Evolutionary conservation across 768 basidiomycete genomes (phyloP), one percentile per base, ranked within the genome.

Genomic region (Mycena rosella): DNA sequence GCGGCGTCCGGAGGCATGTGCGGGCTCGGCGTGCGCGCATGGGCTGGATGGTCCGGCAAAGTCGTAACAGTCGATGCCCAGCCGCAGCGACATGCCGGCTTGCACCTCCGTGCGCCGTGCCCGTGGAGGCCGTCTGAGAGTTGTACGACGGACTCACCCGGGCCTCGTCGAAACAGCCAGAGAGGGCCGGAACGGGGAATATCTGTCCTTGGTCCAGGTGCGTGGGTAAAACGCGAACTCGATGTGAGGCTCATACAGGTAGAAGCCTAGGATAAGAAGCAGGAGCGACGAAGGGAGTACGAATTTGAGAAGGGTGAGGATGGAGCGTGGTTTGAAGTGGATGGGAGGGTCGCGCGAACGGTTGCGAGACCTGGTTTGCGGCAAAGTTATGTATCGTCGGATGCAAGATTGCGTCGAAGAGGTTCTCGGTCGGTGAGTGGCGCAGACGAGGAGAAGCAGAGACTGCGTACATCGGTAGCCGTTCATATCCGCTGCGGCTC

Each of bases 61-160:
- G 76, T 95, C 90, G 76, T 96, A 98, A 79, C 97, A 99, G 76
- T 96, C 93, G 83, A 94, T 83, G 40, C 93, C 93, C 68, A 93
- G 42, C 5, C 42, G 42, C 42, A 44, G 42, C 93, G 89, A 83
- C 70, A 95, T 83, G 20, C 96, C 96, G 0, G 95, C 89, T 62
- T 96, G 92, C 13, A 98, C 85, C 68, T 92, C 90, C 36, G 87
- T 89, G 67, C 77, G 77, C 74, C 89, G 89, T 26, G 87, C 7
- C 89, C 89, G 74, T 91, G 88, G n/a, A 92, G 72, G 30, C 84
- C 81, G 51, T 86, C 78, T 30, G 89, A 88, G 56, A 92, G 77
- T 95, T 91, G 80, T 96, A 97, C 38, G 75, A 70, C 5, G 88
- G 76, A 58, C 91, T 89, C 61, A 93, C 83, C 49, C 85, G 85